Percentiles rank a stretch among this genome's conserved stretches.
Conservation (phyloP, 2,329 filamentous ascomycete species). For the Monosporascus ibericus region DNA sequence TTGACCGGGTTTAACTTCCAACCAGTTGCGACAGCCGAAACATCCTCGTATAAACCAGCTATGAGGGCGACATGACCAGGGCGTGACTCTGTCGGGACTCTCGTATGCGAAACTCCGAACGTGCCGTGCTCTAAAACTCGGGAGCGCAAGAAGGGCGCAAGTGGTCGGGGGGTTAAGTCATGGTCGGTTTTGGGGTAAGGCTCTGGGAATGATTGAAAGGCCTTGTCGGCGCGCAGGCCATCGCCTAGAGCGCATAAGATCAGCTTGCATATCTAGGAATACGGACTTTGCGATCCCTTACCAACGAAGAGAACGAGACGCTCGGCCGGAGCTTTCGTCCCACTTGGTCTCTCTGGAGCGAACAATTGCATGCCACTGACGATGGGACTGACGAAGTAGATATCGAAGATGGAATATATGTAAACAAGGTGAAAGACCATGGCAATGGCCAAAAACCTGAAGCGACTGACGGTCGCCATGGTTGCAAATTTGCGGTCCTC, state of each 20-base stretch:
- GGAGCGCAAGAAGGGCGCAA: constrained; percentile 88
- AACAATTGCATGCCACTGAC: constrained; percentile 91
- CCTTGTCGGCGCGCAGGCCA: constrained; percentile 93
- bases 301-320: constrained; percentile 91
- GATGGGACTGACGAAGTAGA: constrained; percentile 97
- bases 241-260: constrained; percentile 51
- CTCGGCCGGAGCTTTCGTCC: constrained; percentile 70
- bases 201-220: constrained; percentile 88
- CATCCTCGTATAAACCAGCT: constrained; percentile 94
- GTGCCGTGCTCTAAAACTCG: constrained; percentile 84
- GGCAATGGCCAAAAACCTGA: constrained; percentile 81
- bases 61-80: constrained; percentile 96
- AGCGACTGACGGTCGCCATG: constrained; percentile 57
- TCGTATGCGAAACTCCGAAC: constrained; percentile 94
- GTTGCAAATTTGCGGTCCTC: not conserved
- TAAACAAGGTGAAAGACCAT: constrained; percentile 92
- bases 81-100: constrained; percentile 92
- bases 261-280: constrained; percentile 6
- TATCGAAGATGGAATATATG: constrained; percentile 93
- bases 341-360: constrained; percentile 54
- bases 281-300: constrained; percentile 31
- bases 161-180: constrained; percentile 66
- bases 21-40: constrained; percentile 92
- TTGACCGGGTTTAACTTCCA: constrained; percentile 99
- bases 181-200: constrained; percentile 65